Percentiles rank a stretch among this genome's conserved stretches.
These are phyloP conservation scores for Cutaneotrichosporon mucoides DNA, from an alignment of 1,284 basidiomycete species.

Conservation along the genomic window DNA sequence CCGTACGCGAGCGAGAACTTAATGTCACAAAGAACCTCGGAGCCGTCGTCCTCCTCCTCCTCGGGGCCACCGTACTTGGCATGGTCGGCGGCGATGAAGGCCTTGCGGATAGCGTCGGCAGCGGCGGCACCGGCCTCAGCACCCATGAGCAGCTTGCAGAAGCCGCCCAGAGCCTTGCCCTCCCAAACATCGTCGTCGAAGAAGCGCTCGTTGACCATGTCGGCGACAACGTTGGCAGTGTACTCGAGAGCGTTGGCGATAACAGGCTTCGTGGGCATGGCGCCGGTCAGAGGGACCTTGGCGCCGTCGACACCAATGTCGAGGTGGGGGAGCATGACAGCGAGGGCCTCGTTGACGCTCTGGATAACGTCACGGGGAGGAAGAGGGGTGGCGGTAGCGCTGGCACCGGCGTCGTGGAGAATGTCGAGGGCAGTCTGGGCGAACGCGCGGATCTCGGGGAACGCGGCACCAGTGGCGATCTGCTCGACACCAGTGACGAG, in stretches of 20 bases:
- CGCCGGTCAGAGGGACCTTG: constrained; percentile 44
- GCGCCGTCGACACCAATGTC: constrained; percentile 55
- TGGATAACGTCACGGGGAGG: constrained; percentile 63
- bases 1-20: constrained; percentile 97
- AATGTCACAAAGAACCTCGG: constrained; percentile 76
- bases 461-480: constrained; percentile 85
- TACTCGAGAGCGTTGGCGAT: constrained; percentile 58
- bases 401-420: constrained; percentile 74
- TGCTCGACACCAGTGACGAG: constrained; percentile 89
- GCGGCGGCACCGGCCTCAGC: constrained; percentile 51
- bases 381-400: constrained; percentile 61
- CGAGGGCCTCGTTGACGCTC: constrained; percentile 59
- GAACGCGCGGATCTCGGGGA: constrained; percentile 95
- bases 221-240: constrained; percentile 67
- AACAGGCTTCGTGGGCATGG: constrained; percentile 45
- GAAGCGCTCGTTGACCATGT: constrained; percentile 65
- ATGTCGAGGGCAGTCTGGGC: constrained; percentile 74
- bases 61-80: constrained; percentile 61
- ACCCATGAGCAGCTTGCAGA: constrained; percentile 56
- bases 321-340: constrained; percentile 60
- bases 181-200: constrained; percentile 70
- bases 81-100: constrained; percentile 76
- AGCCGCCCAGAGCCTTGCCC: constrained; percentile 62
- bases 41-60: constrained; percentile 92
- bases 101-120: constrained; percentile 62